Evolutionary conservation across 169 alveolate genomes (phyloP).

Genomic region (Plasmodium sp.): DNA sequence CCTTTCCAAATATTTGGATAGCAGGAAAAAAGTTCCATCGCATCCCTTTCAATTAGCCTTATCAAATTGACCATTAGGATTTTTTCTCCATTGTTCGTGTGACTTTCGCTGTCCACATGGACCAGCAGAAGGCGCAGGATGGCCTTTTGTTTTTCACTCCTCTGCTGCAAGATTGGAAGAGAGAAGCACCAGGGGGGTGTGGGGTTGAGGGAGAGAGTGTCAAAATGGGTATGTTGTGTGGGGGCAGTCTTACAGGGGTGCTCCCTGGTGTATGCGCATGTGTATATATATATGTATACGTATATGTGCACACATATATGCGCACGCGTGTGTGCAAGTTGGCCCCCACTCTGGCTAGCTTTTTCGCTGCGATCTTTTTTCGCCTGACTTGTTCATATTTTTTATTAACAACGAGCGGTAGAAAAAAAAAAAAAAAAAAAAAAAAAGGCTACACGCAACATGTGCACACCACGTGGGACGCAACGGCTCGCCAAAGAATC

Average conservation of each 20-base stretch:
- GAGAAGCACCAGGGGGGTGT: not conserved
- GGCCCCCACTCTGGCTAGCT: not conserved
- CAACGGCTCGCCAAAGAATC: not conserved
- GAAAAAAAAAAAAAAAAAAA: not conserved
- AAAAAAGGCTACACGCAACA: not conserved
- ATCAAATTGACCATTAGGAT: conserved; percentile 56
- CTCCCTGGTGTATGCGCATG: not conserved
- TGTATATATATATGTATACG: too few species aligned
- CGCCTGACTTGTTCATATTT: not conserved
- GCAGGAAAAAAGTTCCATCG: conserved; percentile 18
- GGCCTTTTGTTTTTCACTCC: not conserved
- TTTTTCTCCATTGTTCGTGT: conserved; percentile 49
- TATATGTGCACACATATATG: too few species aligned
- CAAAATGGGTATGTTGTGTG: not conserved
- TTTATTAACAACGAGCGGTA: not conserved
- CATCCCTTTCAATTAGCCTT: conserved; percentile 28
- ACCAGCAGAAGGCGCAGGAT: conserved; percentile 52
- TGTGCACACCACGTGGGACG: not conserved
- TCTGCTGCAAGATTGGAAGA: not conserved
- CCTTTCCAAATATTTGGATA: conserved; percentile 68
- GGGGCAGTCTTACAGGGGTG: not conserved
- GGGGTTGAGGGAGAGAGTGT: not conserved
- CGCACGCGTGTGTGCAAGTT: not conserved
- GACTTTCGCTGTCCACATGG: conserved; percentile 69
- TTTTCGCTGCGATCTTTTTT: not conserved